These are phyloP conservation scores for Raddia distichophylla DNA, from an alignment of 176 grass and related monocot species.

Conservation along the genomic window DNA sequence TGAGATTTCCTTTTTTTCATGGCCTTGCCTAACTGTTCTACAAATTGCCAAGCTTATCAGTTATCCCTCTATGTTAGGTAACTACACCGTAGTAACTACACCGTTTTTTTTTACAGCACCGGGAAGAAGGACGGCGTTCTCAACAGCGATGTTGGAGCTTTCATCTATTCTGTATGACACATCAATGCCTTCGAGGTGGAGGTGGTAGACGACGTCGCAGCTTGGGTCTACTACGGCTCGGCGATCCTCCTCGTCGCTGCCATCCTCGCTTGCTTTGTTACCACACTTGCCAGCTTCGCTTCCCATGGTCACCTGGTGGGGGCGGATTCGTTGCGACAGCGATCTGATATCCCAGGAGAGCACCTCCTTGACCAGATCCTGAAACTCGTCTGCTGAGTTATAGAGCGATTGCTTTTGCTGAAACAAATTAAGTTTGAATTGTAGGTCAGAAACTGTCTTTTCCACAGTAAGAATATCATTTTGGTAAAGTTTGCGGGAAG, in stretches of 20 bases:
- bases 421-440: constrained; percentile 30
- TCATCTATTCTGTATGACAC: constrained; percentile 76
- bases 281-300: neutral
- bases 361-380: constrained; percentile 70
- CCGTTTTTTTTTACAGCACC: no score
- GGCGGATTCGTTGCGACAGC: constrained; percentile 65
- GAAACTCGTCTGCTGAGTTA: constrained; percentile 66
- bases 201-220: constrained; percentile 58
- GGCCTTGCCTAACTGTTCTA: no score
- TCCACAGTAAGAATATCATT: neutral
- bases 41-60: no score
- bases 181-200: constrained; percentile 81
- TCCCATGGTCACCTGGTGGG: constrained; percentile 50
- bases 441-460: neutral
- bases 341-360: constrained; percentile 94
- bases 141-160: constrained; percentile 55
- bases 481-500: neutral
- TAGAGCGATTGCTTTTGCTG: constrained; percentile 73
- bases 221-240: neutral
- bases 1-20: no score
- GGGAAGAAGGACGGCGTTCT: constrained; percentile 48
- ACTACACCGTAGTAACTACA: no score
- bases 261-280: constrained; percentile 17
- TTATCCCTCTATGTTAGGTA: no score
- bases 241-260: neutral